Evolutionary conservation across 352 stramenopile species (phyloP), one percentile per base, ranked within the genome.

Genomic region (Pythium dissimile): DNA sequence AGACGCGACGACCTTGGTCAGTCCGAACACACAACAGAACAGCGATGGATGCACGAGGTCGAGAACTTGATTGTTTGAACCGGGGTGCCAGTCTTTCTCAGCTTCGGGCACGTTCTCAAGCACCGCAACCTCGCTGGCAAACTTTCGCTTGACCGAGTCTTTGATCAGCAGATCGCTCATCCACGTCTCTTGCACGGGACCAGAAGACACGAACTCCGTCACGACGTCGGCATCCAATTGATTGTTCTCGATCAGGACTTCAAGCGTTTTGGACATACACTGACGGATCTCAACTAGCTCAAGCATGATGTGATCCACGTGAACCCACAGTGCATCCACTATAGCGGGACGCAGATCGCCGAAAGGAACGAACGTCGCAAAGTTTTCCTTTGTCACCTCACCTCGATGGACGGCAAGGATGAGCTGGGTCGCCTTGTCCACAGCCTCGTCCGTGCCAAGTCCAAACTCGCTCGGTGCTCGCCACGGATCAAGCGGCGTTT

Each of bases 31-130:
- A 28, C 69, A 83, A 46, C 79, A 89, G 51, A 75, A 85, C 11
- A 89, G 47, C 31, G 79, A 89, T 27, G 77, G 77, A 52, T 84
- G 79, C 18, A 87, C 61, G 7, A 89, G 66, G 46, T 86, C 66
- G 20, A 86, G 66, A 32, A 88, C 72, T 38, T 86, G 71, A 0
- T 75, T 39, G 34, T 77, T 57, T 9, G 72, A 77, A 15, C 71
- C 54, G 1, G 75, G 74, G 23, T 90, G 77, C 73, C 76, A 88
- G 44, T 86, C 74, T 46, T 80, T 86, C 28, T 69, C 27, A 1
- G 72, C 50, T 0, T 78, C 72, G 1, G 67, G 54, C 2, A 78
- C 64, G 26, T 75, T 62, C 35, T 84, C 75, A 9, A 84, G 41
- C 11, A 34, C 37, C 0, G 24, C 52, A 11, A 80, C 60, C 38